Percentiles rank a stretch among this genome's conserved stretches.
Evolutionary conservation across 257 asterid genomes (phyloP).

Genomic region (Plantago major): DNA sequence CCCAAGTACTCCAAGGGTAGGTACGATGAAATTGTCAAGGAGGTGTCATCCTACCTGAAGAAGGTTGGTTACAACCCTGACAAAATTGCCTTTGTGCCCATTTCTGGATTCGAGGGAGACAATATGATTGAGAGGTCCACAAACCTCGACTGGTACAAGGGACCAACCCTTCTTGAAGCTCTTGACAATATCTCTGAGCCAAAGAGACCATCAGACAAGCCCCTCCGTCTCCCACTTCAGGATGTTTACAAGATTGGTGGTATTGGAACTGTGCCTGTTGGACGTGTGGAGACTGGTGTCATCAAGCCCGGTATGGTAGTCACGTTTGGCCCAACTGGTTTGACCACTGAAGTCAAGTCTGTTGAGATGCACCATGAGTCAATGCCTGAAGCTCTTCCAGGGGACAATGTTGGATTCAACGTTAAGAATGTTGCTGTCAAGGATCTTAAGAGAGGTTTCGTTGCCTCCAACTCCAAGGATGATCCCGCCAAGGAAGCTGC

Average conservation of each 20-base stretch:
- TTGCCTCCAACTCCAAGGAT: constrained; percentile 61
- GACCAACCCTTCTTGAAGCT: constrained; percentile 62
- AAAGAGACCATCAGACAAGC: constrained; percentile 23
- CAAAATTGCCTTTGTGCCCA: constrained; percentile 50
- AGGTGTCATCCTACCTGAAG: constrained; percentile 62
- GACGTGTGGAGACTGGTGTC: constrained; percentile 20
- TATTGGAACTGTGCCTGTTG: constrained; percentile 20
- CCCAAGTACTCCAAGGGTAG: constrained; percentile 68
- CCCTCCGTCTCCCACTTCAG: constrained; percentile 21
- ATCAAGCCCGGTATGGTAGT: constrained; percentile 42
- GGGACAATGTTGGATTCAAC: constrained; percentile 62
- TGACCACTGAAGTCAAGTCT: constrained; percentile 62
- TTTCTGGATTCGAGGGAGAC: constrained; percentile 40
- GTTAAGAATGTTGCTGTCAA: constrained; percentile 74
- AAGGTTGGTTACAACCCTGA: constrained; percentile 78
- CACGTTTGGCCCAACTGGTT: constrained; percentile 52
- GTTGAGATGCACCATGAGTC: constrained; percentile 68
- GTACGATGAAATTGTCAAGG: constrained; percentile 63
- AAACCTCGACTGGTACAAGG: constrained; percentile 65
- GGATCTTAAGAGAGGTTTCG: constrained; percentile 72
- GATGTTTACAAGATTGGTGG: constrained; percentile 23
- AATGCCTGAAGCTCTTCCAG: constrained; percentile 54
- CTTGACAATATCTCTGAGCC: constrained; percentile 37
- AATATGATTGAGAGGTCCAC: constrained; percentile 63
- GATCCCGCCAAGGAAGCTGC: constrained; percentile 59